Percentiles rank a stretch among this genome's conserved stretches.
Conservation (phyloP, 768 basidiomycete species). For the Thelephora ganbajun region DNA sequence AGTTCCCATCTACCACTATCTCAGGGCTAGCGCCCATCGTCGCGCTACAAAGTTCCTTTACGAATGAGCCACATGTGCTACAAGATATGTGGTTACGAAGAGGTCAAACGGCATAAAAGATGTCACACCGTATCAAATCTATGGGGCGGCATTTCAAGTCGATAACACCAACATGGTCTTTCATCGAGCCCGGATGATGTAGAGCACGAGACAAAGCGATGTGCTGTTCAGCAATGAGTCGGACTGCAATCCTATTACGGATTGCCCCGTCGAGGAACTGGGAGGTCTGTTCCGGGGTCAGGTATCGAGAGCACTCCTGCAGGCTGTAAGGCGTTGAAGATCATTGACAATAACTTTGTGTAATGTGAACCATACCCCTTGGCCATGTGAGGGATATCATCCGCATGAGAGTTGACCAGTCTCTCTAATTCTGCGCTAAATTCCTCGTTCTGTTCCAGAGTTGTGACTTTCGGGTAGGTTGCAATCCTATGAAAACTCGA, state of each 20-base stretch:
- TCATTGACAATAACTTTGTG: neutral
- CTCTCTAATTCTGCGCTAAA: slow-evolving; percentile 58
- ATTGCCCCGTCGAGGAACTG: slow-evolving; percentile 76
- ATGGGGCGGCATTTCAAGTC: slow-evolving; percentile 59
- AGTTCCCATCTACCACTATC: slow-evolving; percentile 57
- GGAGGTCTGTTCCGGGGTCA: slow-evolving; percentile 68
- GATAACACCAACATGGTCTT: slow-evolving; percentile 55
- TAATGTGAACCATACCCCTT: slow-evolving; percentile 45
- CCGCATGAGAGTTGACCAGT: slow-evolving; percentile 64
- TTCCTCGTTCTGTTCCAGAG: slow-evolving; percentile 50
- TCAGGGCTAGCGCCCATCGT: slow-evolving; percentile 62
- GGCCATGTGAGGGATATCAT: slow-evolving; percentile 85
- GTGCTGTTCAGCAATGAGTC: slow-evolving; percentile 85
- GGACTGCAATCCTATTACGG: slow-evolving; percentile 74
- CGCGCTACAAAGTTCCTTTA: slow-evolving; percentile 71
- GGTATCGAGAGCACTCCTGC: slow-evolving; percentile 74
- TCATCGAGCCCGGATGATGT: slow-evolving; percentile 20
- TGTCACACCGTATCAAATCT: slow-evolving; percentile 38
- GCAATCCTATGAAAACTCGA: slow-evolving; percentile 60
- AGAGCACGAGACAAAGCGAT: slow-evolving; percentile 69
- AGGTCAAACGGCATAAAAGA: neutral
- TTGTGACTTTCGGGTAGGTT: slow-evolving; percentile 48
- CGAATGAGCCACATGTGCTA: slow-evolving; percentile 67
- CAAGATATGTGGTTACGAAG: neutral
- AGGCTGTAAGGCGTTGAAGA: slow-evolving; percentile 35